Conservation (phyloP, 306 rosid genomes). For the Prunus davidiana region DNA sequence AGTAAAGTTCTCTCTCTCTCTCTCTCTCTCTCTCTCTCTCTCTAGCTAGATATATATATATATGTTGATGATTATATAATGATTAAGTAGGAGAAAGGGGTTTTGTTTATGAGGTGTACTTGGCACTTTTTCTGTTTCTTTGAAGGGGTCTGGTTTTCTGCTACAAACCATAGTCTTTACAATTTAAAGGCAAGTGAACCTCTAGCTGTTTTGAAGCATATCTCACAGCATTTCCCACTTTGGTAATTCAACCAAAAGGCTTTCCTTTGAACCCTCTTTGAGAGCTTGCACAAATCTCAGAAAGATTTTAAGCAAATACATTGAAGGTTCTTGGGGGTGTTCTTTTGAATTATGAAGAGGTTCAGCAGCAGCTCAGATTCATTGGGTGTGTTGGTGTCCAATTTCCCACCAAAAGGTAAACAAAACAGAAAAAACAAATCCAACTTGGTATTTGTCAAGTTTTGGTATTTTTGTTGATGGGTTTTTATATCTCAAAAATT, state of each 20-base stretch:
- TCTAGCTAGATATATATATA: no score
- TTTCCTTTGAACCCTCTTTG: background rate
- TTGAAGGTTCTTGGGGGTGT: background rate
- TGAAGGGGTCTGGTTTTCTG: background rate
- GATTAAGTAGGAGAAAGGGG: background rate
- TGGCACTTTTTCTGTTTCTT: background rate
- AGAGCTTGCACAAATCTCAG: background rate
- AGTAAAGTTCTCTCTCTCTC: background rate
- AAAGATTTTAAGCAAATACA: background rate
- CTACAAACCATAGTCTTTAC: background rate
- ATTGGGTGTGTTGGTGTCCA: slow-evolving; percentile 37
- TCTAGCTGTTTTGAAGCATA: background rate
- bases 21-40: no score
- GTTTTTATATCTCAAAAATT: background rate
- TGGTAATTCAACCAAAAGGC: background rate
- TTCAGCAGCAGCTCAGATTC: slow-evolving; percentile 37
- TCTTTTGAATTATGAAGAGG: slow-evolving; percentile 46
- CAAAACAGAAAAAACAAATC: background rate
- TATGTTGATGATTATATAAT: slow-evolving; percentile 4
- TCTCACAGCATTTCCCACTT: background rate
- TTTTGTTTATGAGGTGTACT: slow-evolving; percentile 3
- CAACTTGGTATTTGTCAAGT: background rate
- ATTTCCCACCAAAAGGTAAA: slow-evolving; percentile 52
- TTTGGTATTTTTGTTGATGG: background rate
- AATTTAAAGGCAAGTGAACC: slow-evolving; percentile 4